Base-by-base conservation (phyloP, 495 filamentous ascomycete species). In the Lasiosphaeria hispida region DNA sequence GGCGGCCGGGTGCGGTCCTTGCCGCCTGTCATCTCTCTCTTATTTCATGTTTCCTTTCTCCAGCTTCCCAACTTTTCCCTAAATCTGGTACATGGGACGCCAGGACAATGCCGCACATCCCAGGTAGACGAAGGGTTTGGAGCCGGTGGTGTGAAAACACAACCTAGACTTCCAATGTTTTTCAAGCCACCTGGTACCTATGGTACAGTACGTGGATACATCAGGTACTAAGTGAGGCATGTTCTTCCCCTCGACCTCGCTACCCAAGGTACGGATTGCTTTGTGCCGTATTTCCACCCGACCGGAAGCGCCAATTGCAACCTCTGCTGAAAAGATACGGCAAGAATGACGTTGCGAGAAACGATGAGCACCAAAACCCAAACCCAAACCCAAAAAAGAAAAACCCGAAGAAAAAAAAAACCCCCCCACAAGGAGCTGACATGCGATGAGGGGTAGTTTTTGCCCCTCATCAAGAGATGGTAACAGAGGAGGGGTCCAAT, bases 341-440 rank as follows among this genome's bases (percentile, higher is more conserved):
- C 41, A 53, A 30, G 50, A n/a, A 59, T 59, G 57, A 59, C 57
- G 57, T 59, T 54, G 49, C 49, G 17, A 53, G 50, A 30, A 30
- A 30, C 23, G 23, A 30, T 30, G 23, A 5, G 23, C 5, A 30
- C n/a, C n/a, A n/a, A n/a, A n/a, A n/a, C n/a, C n/a, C n/a, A n/a
- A n/a, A n/a, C n/a, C n/a, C n/a, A n/a, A n/a, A n/a, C n/a, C n/a
- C n/a, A n/a, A n/a, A n/a, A n/a, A n/a, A n/a, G n/a, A n/a, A n/a
- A n/a, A n/a, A n/a, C 14, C 23, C 37, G 18, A 44, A 42, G 14
- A 37, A 18, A 55, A 36, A 55, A 45, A 23, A 30, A 30, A 30
- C n/a, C n/a, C n/a, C n/a, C n/a, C n/a, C n/a, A n/a, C n/a, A 15
- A 15, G 1, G 5, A 38, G 41, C 39, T 52, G 56, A 59, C 39